Evolutionary conservation across 495 filamentous ascomycete species (phyloP).

Genomic region (Patellaria atrata): DNA sequence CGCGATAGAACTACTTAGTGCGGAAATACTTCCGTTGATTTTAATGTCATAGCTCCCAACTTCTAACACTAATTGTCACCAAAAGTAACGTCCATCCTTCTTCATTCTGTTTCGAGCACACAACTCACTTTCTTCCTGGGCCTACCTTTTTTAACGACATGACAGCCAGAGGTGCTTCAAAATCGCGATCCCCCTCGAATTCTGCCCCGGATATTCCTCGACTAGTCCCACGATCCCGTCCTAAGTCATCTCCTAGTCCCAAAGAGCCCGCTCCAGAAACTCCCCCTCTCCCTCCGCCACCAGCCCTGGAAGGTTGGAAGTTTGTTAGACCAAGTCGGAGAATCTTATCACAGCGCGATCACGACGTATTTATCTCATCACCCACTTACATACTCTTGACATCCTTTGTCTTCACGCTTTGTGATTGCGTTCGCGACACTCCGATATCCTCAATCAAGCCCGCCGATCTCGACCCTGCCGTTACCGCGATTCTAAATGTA

Average conservation of each 20-base stretch:
- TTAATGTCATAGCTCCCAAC: no score
- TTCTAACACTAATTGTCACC: no score
- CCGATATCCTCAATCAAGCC: constrained; percentile 52
- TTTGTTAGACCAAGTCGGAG: constrained; percentile 57
- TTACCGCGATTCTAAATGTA: constrained; percentile 52
- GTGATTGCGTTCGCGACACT: constrained; percentile 64
- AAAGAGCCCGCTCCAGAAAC: constrained; percentile 43
- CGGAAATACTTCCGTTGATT: no score
- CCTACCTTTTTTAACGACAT: no score
- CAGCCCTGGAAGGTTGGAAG: constrained; percentile 42
- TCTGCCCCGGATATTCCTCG: constrained; percentile 20
- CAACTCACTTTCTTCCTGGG: no score
- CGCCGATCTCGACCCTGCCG: constrained; percentile 36
- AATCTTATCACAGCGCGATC: constrained; percentile 68
- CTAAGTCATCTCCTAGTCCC: constrained; percentile 11
- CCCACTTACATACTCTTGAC: constrained; percentile 62
- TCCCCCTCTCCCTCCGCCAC: constrained; percentile 54
- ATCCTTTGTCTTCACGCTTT: constrained; percentile 72
- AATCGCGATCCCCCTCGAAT: constrained; percentile 9
- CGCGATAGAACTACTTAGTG: no score
- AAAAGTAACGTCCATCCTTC: no score
- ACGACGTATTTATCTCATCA: constrained; percentile 65
- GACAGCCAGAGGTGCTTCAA: no score
- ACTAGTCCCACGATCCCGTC: constrained; percentile 19
- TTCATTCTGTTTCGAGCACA: no score